Conservation (phyloP, 108 stramenopile species). For the Nitzschia putrida region DNA sequence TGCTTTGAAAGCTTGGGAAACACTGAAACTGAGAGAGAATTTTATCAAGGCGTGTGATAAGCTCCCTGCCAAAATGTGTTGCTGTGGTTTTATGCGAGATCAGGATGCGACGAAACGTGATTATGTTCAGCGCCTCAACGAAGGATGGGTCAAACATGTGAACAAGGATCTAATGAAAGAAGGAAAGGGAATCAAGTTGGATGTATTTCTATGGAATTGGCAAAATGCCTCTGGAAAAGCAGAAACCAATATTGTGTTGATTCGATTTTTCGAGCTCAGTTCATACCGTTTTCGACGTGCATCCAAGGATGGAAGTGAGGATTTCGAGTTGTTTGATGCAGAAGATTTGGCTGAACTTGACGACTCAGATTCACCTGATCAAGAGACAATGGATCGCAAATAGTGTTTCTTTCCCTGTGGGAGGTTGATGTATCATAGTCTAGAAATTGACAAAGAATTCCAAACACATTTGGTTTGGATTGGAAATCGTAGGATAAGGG, state of each 20-base stretch:
- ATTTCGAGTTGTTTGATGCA: slow-evolving; percentile 18
- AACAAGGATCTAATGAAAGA: slow-evolving; percentile 25
- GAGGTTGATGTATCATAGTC: no score
- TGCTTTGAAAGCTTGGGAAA: slow-evolving; percentile 39
- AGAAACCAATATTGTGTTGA: slow-evolving; percentile 36
- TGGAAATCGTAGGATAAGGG: no score
- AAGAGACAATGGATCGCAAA: slow-evolving; percentile 3
- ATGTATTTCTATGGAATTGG: slow-evolving; percentile 44
- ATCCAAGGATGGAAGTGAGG: slow-evolving; percentile 19
- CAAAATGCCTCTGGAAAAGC: slow-evolving; percentile 42
- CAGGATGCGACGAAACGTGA: slow-evolving; percentile 21
- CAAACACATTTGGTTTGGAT: no score
- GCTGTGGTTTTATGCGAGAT: slow-evolving; percentile 42
- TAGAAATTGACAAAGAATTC: no score
- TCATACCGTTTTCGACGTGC: slow-evolving; percentile 24
- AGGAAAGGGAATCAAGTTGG: slow-evolving; percentile 33
- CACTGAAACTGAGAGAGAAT: slow-evolving; percentile 23
- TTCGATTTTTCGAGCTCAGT: slow-evolving; percentile 40
- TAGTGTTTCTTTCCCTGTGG: background rate
- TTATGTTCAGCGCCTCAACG: slow-evolving; percentile 23
- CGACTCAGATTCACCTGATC: background rate
- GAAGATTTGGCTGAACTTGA: slow-evolving; percentile 7
- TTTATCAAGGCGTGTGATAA: slow-evolving; percentile 37
- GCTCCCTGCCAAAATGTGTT: slow-evolving; percentile 34
- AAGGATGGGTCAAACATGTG: slow-evolving; percentile 22